Base-by-base conservation (phyloP, 306 rosid species). In the Vachellia pachyceras region DNA sequence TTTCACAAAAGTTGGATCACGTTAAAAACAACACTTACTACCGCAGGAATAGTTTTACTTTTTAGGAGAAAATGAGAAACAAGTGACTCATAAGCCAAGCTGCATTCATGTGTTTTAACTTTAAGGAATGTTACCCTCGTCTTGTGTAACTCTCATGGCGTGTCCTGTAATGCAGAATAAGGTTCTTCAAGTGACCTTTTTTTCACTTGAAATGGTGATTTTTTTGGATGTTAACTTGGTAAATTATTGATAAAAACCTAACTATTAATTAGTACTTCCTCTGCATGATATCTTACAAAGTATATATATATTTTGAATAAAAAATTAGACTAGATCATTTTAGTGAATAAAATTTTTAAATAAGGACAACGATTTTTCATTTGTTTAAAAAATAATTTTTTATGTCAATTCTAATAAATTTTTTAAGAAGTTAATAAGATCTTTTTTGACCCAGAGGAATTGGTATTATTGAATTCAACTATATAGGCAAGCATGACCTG, bases 41-140 rank as follows among this genome's bases (percentile, higher is more conserved):
- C 18, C 13, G 39, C 40, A 29, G 18, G 17, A 29, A 14, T 6
- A 61, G 40, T 61, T 61, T 17, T 11, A 61, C 18, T 10, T 25
- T 61, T 29, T 60, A 3, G 1, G 18, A 18, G 13, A n/a, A 61
- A 12, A 12, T 29, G 68, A 61, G 40, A 61, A 25, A 61, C 68
- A 25, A 13, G 39, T 61, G 68, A 25, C 40, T 25, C 37, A 61
- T 29, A 29, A 11, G 39, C 5, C 68, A 12, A 25, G 68, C 68
- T n/a, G n/a, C n/a, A n/a, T 61, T 61, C 68, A 61, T 25, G 68
- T 61, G 68, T 60, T 60, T 60, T 60, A 60, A 25, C 61, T 60
- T 60, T 11, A 60, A 60, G 37, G 37, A 60, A 60, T 25, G 66
- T 13, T 61, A 29, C 10, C 11, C 17, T 22, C 29, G 40, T 61